These are phyloP conservation scores for Rhizophora apiculata DNA, from an alignment of 345 rosid genomes.

Conservation along the genomic window DNA sequence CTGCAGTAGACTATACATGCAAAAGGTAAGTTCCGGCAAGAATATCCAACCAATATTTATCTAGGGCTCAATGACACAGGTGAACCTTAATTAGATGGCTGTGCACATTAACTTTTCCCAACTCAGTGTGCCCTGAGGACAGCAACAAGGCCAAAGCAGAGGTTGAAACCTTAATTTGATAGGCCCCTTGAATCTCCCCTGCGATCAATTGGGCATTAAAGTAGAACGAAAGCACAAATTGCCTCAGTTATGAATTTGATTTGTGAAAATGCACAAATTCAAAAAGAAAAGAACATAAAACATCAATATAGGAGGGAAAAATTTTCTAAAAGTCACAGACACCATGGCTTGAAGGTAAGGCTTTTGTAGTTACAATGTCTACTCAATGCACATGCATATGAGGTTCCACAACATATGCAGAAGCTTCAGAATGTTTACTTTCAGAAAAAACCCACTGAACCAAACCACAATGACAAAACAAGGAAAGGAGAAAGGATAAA, in stretches of 20 bases:
- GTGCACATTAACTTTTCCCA: constrained; percentile 69
- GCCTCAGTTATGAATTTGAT: no score
- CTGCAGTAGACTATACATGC: constrained; percentile 49
- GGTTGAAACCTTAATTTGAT: constrained; percentile 83
- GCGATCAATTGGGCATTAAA: constrained; percentile 18
- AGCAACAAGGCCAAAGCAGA: constrained; percentile 76
- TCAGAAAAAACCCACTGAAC: no score
- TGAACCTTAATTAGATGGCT: constrained; percentile 68
- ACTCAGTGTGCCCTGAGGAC: constrained; percentile 68
- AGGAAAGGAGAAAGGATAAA: no score
- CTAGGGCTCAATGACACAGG: constrained; percentile 4
- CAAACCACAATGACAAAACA: no score
- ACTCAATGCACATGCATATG: no score
- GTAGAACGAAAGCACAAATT: not conserved
- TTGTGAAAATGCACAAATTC: no score
- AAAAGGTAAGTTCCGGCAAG: constrained; percentile 15
- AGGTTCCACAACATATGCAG: no score
- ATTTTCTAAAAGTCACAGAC: no score
- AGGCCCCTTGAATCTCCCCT: constrained; percentile 87
- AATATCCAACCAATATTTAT: constrained; percentile 1
- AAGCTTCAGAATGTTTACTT: no score
- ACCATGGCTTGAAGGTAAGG: no score
- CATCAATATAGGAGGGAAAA: not conserved
- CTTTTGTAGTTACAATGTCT: no score
- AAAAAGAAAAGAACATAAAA: not conserved